A percentile compares a stretch with the other conserved stretches of the same genome.
Evolutionary conservation across 1,284 basidiomycete genomes (phyloP).

Genomic region (Fomitopsis palustris): DNA sequence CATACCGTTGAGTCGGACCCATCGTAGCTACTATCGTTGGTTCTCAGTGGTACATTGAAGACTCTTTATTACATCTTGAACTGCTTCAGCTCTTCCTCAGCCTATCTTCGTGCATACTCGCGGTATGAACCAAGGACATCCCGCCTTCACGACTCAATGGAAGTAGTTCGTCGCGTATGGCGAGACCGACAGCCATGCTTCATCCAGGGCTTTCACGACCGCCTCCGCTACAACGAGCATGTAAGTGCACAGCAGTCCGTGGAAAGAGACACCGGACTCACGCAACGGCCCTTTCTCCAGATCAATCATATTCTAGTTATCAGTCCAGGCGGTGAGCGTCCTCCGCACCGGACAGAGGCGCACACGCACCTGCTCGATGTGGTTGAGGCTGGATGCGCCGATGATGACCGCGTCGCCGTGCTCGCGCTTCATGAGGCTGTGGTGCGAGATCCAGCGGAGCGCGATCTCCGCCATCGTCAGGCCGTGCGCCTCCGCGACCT

Average conservation of each 20-base stretch:
- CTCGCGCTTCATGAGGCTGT: constrained; percentile 45
- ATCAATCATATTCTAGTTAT: constrained; percentile 43
- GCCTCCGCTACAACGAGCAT: constrained; percentile 27
- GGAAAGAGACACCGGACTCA: constrained; percentile 26
- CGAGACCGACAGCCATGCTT: constrained; percentile 35
- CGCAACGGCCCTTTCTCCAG: constrained; percentile 56
- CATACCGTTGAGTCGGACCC: no score
- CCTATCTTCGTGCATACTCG: no score
- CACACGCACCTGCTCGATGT: constrained; percentile 41
- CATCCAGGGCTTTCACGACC: constrained; percentile 34
- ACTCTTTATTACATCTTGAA: no score
- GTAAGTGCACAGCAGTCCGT: background rate
- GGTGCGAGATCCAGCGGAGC: constrained; percentile 51
- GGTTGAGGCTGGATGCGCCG: constrained; percentile 46
- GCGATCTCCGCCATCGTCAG: constrained; percentile 48
- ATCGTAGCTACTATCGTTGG: no score
- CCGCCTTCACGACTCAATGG: no score
- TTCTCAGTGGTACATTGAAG: no score
- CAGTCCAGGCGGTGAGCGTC: no score
- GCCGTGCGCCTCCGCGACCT: constrained; percentile 36
- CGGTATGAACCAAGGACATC: no score
- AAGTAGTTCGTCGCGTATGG: constrained; percentile 27
- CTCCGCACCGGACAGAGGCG: no score
- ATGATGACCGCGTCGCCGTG: constrained; percentile 48
- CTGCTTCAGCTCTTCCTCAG: no score